Base-by-base conservation (phyloP, 2,329 filamentous ascomycete genomes). In the Macrophomina phaseolina region DNA sequence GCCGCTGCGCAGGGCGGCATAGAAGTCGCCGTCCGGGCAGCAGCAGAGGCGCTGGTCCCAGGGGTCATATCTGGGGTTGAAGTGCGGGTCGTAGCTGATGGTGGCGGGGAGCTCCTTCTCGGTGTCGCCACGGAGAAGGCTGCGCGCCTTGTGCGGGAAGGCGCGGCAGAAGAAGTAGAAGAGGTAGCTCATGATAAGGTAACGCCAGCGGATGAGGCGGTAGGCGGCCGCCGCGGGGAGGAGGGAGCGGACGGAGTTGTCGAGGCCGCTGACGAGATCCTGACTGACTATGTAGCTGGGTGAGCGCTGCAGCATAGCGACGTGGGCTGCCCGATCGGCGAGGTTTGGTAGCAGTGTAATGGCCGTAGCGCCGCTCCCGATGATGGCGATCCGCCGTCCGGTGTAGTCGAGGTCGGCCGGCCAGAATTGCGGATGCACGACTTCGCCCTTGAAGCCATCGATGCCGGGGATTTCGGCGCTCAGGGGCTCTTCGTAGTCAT, bases 251-350 rank as follows among this genome's bases (percentile, higher is more conserved):
- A 86, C 68, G 0, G 79, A 71, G 7, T 70, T 74, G 40, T 81
- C 76, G 1, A 80, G 53, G 1, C 68, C 65, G 53, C 81, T 81
- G 8, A 73, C 73, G 30, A 83, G 81, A 0, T 84, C 79, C 1
- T 87, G 71, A 18, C 85, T 80, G 53, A 90, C 71, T 64, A 94
- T 30, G 72, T 92, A 94, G 0, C 85, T 86, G 0, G 93, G 92
- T 53, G 89, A 92, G 66, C 92, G 87, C 79, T 96, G 92, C 3
- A 96, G 83, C 87, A 94, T 92, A 1, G 91, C 94, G 38, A 93
- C 87, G 16, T 86, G 84, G 4, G 79, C 80, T 5, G 80, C 80
- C 11, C 90, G 91, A 42, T 84, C 86, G 51, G 88, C 87, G 52
- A 96, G 78, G 58, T 84, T 86, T 0, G 92, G 92, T 2, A 96